Evolutionary conservation across 2,329 filamentous ascomycete species (phyloP).

Genomic region (Colletotrichum sp.): DNA sequence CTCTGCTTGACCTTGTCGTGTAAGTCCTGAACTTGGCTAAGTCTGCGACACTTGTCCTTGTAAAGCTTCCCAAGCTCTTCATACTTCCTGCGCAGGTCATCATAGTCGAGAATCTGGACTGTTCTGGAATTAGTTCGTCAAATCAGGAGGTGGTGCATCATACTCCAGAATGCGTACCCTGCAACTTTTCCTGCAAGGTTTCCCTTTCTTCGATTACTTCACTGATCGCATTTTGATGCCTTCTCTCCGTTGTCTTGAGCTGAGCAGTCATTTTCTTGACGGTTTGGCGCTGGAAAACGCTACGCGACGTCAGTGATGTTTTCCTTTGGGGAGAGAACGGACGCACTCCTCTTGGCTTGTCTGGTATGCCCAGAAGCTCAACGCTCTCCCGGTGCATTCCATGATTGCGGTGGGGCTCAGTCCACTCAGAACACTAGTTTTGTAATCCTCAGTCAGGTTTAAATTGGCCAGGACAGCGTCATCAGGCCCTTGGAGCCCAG

Average conservation of each 20-base stretch:
- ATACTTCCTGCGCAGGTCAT: conserved; percentile 70
- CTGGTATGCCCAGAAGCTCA: conserved; percentile 89
- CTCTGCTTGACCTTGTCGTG: conserved; percentile 65
- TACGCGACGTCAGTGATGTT: conserved; percentile 33
- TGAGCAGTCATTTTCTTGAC: conserved; percentile 75
- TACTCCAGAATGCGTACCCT: conserved; percentile 49
- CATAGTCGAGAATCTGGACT: conserved; percentile 66
- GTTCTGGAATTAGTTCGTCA: neutral
- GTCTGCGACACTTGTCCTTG: conserved; percentile 72
- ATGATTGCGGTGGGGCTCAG: conserved; percentile 81
- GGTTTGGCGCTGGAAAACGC: conserved; percentile 78
- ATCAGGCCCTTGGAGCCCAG: conserved; percentile 70
- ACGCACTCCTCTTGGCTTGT: conserved; percentile 79
- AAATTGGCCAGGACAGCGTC: conserved; percentile 76
- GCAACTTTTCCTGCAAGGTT: conserved; percentile 66
- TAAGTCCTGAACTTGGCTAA: conserved; percentile 70
- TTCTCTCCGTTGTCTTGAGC: conserved; percentile 65
- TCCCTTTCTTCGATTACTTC: conserved; percentile 78
- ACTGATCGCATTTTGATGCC: conserved; percentile 74
- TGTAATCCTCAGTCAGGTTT: conserved; percentile 86
- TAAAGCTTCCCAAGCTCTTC: conserved; percentile 70
- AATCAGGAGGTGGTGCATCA: neutral
- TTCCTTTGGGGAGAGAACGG: neutral
- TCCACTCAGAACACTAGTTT: conserved; percentile 83
- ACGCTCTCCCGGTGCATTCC: conserved; percentile 80